These are phyloP conservation scores for Fusarium sp. DNA, from an alignment of 2,329 filamentous ascomycete genomes.

Conservation along the genomic window DNA sequence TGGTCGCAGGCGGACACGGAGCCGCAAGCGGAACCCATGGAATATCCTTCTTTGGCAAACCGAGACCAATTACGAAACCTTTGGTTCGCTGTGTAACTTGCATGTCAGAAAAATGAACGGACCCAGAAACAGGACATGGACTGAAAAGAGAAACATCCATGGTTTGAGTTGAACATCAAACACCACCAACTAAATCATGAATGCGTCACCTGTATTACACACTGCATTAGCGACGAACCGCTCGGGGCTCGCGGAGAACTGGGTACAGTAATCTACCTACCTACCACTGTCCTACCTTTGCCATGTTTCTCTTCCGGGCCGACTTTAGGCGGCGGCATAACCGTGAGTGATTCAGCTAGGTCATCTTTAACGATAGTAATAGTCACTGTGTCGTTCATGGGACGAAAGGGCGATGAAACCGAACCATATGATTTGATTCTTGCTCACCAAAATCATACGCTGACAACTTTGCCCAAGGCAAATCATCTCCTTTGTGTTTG, in stretches of 20 bases:
- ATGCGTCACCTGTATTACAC: conserved; percentile 3
- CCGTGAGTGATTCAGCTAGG: neutral
- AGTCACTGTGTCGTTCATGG: neutral
- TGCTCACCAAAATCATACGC: neutral
- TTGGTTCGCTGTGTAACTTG: conserved; percentile 4
- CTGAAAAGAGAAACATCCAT: neutral
- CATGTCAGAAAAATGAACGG: conserved; percentile 1
- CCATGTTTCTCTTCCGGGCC: conserved; percentile 19
- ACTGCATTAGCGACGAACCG: conserved; percentile 7
- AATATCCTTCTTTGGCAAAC: conserved; percentile 18
- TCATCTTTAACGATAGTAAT: neutral
- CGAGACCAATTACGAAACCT: conserved; percentile 25
- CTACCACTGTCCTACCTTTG: neutral
- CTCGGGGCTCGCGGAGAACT: conserved; percentile 15
- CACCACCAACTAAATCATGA: neutral
- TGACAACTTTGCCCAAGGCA: neutral
- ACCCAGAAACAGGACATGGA: neutral
- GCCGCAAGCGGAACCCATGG: conserved; percentile 19
- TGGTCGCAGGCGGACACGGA: neutral
- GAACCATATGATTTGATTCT: neutral
- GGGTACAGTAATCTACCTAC: neutral
- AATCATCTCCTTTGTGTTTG: neutral
- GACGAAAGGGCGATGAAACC: neutral
- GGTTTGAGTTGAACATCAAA: neutral
- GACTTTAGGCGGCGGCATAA: conserved; percentile 13